Conservation (phyloP, 163 green algal genomes). For the Chlorella variabilis region DNA sequence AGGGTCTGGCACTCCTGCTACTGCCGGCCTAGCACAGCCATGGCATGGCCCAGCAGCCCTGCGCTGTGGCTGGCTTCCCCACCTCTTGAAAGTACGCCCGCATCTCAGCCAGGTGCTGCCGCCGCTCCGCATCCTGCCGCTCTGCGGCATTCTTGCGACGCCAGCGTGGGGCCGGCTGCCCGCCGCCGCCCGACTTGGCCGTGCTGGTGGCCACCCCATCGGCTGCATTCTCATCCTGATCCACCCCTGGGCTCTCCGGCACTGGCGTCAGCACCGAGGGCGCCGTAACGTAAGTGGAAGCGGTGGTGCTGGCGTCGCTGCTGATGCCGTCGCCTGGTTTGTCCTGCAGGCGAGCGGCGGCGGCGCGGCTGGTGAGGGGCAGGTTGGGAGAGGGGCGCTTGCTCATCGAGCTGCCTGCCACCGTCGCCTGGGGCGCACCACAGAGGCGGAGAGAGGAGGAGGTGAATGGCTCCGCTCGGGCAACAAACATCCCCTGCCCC, state of each 20-base stretch:
- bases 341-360: no score
- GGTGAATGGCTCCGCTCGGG: no score
- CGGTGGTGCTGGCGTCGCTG: neutral
- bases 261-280: conserved; percentile 31
- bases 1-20: no score
- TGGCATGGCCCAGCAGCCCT: no score
- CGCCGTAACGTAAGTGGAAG: conserved; percentile 16
- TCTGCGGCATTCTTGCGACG: conserved; percentile 11
- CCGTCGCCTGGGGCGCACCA: no score
- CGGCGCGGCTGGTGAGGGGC: no score
- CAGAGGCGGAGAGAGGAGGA: no score
- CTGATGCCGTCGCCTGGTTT: neutral
- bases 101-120: conserved; percentile 41
- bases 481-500: no score
- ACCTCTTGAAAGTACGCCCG: conserved; percentile 43
- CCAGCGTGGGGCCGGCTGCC: neutral
- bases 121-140: neutral
- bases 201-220: neutral
- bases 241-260: conserved; percentile 19
- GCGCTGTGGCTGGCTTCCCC: no score
- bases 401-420: no score
- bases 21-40: no score
- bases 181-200: neutral
- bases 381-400: no score
- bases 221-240: conserved; percentile 9